Conservation (phyloP, 2,329 filamentous ascomycete genomes). For the Fusarium pseudocircinatum region DNA sequence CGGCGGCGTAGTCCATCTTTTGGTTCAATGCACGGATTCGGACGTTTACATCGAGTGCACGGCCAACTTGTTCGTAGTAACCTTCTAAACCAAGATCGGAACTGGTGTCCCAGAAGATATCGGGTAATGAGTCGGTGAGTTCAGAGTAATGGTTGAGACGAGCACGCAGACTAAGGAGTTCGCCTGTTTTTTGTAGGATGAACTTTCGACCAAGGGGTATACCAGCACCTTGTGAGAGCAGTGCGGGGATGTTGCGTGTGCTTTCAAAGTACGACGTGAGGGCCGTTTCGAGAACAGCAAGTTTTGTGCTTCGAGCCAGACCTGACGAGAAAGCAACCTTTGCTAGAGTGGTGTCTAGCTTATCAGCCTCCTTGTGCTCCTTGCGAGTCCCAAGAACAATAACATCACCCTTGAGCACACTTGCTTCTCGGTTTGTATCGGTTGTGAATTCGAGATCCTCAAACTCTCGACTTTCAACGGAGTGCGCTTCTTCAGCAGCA, state of each 20-base stretch:
- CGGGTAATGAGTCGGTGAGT: constrained; percentile 91
- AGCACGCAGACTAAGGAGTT: constrained; percentile 87
- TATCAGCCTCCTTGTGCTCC: constrained; percentile 56
- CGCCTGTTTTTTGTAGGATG: constrained; percentile 92
- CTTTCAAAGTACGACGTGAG: constrained; percentile 87
- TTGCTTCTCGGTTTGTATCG: constrained; percentile 77
- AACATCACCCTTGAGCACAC: constrained; percentile 84
- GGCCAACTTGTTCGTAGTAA: constrained; percentile 94
- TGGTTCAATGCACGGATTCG: constrained; percentile 92
- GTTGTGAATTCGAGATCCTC: constrained; percentile 90
- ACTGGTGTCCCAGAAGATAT: constrained; percentile 94
- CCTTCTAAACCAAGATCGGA: constrained; percentile 90
- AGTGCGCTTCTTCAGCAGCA: constrained; percentile 79
- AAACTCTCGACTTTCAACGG: constrained; percentile 75
- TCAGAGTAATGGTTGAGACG: constrained; percentile 97
- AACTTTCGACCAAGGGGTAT: constrained; percentile 69
- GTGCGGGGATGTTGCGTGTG: constrained; percentile 81
- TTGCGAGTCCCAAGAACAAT: constrained; percentile 86
- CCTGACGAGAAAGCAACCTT: constrained; percentile 98
- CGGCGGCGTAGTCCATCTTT: constrained; percentile 97
- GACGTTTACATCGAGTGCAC: constrained; percentile 88
- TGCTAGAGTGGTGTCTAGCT: constrained; percentile 74
- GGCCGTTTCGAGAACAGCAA: constrained; percentile 88
- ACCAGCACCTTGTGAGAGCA: constrained; percentile 72
- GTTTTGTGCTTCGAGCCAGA: constrained; percentile 89